These are phyloP conservation scores for Scopulariopsis brevicaulis DNA, from an alignment of 2,329 filamentous ascomycete species.

Conservation along the genomic window DNA sequence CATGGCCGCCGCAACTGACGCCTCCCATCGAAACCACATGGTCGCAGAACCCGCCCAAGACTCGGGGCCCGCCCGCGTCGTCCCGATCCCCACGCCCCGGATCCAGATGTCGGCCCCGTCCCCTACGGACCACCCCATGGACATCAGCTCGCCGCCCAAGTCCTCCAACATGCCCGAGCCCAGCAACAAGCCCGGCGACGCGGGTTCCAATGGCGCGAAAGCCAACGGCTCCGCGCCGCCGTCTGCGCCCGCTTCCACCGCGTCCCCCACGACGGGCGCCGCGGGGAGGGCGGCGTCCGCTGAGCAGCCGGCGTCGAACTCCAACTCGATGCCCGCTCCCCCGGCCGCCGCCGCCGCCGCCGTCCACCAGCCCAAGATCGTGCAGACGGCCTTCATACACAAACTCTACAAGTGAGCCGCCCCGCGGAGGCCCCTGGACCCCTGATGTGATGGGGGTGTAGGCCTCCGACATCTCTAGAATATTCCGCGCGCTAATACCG, in stretches of 20 bases:
- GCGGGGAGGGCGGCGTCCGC: conserved; percentile 11
- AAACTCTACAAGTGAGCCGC: conserved; percentile 84
- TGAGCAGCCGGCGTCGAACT: conserved; percentile 11
- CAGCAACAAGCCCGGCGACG: conserved; percentile 25
- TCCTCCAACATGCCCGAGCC: conserved; percentile 17
- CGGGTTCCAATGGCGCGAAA: conserved; percentile 20
- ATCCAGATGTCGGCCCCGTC: conserved; percentile 48
- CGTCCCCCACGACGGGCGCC: conserved; percentile 11
- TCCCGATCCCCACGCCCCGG: conserved; percentile 44
- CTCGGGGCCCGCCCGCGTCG: conserved; percentile 14
- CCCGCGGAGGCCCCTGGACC: neutral
- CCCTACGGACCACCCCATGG: conserved; percentile 45
- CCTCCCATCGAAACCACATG: conserved; percentile 7
- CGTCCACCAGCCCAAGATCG: conserved; percentile 89
- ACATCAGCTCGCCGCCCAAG: conserved; percentile 42
- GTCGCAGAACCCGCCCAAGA: conserved; percentile 6
- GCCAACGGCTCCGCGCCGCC: conserved; percentile 14
- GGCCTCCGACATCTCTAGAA: neutral
- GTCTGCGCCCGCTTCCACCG: neutral
- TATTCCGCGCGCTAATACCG: conserved; percentile 13
- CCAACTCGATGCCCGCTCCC: conserved; percentile 37
- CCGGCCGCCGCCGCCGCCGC: conserved; percentile 53
- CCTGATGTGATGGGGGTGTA: neutral
- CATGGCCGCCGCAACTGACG: conserved; percentile 9
- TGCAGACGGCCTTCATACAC: conserved; percentile 97